These are phyloP conservation scores for Xanthoparmelia taractica DNA, from an alignment of 495 filamentous ascomycete species.

Conservation along the genomic window DNA sequence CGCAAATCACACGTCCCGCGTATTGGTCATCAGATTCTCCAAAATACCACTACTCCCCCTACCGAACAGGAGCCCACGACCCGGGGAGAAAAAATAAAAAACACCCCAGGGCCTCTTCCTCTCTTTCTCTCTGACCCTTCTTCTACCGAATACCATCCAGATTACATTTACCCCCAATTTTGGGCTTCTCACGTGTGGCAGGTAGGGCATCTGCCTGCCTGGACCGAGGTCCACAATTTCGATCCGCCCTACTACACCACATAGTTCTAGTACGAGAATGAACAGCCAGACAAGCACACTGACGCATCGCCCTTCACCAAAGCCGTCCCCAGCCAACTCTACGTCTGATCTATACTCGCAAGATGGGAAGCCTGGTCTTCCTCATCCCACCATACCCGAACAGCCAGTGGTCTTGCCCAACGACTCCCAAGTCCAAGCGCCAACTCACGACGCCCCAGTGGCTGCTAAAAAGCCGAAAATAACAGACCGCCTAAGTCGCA, in stretches of 20 bases:
- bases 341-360: constrained; percentile 25
- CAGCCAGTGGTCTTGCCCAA: constrained; percentile 19
- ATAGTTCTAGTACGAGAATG: constrained; percentile 18
- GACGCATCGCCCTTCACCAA: constrained; percentile 18
- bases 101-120: neutral
- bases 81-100: neutral
- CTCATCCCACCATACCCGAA: constrained; percentile 20
- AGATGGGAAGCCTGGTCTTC: constrained; percentile 18
- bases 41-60: constrained; percentile 2
- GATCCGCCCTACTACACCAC: neutral
- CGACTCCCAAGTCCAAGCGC: constrained; percentile 25
- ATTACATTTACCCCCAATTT: neutral
- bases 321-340: constrained; percentile 25
- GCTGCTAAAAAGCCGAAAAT: constrained; percentile 45
- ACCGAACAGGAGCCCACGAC: neutral
- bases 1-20: constrained; percentile 6
- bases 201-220: constrained; percentile 24
- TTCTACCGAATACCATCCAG: neutral
- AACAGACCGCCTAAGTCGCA: constrained; percentile 52
- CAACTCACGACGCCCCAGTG: constrained; percentile 24
- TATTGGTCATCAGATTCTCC: constrained; percentile 9
- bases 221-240: constrained; percentile 13
- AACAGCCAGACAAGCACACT: constrained; percentile 23
- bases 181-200: constrained; percentile 12
- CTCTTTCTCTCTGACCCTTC: neutral